Evolutionary conservation across 1,284 basidiomycete species (phyloP), one percentile per base, ranked within the genome.

Genomic region (Puccinia sorghi): DNA sequence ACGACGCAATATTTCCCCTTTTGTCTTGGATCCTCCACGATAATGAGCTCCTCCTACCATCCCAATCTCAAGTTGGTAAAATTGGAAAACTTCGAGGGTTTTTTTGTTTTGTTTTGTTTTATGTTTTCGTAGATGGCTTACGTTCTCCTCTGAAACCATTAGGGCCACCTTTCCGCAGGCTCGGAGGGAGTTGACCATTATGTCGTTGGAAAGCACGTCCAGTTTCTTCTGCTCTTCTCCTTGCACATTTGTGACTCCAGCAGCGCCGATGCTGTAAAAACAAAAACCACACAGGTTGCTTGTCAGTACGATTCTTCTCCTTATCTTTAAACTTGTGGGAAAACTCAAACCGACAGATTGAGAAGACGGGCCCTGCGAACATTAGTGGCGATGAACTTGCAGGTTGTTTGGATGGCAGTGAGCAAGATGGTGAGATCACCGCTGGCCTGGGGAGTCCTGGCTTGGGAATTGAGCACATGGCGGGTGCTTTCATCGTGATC

Each of bases 191-290:
- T 98, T 99, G 85, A 99, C 90, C 97, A 99, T 99, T 88, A 99
- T 99, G 85, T 99, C 95, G 86, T 99, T 99, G 27, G 94, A 93
- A 72, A 99, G 88, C 25, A 98, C 92, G 84, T 98, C 96, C 79
- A 99, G 89, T 87, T 99, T 99, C 89, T 99, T 99, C 88, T 99
- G 97, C 85, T 98, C 97, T 85, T 99, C 97, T 69, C 97, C 97
- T 86, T 97, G 94, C 15, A 97, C 92, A 84, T 99, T 99, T 64
- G 92, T 92, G 84, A 95, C 93, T 25, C 97, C 97, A 13, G 97
- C 97, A 25, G 95, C 88, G 48, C 97, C 97, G 82, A 99, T 91
- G 37, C 93, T 94, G 70, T 1, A 43, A 20, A 64, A 9, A 43
- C 8, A 43, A 17, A 39, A 43, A 59, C n/a, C n/a, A n/a, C n/a